Percentiles rank a stretch among this genome's conserved stretches.
Evolutionary conservation across 441 rosid genomes (phyloP).

Genomic region (Pelargonium cotyledonis): DNA sequence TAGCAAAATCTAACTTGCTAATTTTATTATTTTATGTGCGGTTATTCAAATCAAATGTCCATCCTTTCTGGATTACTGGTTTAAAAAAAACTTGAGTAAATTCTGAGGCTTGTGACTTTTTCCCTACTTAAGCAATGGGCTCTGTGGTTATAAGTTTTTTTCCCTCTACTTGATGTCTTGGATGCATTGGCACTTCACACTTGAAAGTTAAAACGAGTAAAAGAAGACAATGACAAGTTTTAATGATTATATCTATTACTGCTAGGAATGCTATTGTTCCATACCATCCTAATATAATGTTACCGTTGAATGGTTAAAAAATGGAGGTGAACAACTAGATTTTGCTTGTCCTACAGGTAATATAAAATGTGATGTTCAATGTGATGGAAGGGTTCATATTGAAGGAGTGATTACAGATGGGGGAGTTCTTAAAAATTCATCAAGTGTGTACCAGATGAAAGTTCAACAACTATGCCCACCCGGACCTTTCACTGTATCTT

Average conservation of each 20-base stretch:
- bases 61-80: neutral
- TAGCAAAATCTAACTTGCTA: too few species aligned
- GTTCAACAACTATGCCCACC: slow-evolving; percentile 51
- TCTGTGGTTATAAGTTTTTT: too few species aligned
- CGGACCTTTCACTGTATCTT: slow-evolving; percentile 59
- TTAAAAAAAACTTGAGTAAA: neutral
- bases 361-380: slow-evolving; percentile 44
- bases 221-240: neutral
- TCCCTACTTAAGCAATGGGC: neutral
- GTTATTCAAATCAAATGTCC: neutral
- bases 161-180: too few species aligned
- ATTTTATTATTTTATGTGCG: too few species aligned
- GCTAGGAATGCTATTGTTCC: neutral
- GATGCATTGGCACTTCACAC: too few species aligned
- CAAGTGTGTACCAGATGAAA: slow-evolving; percentile 36
- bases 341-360: slow-evolving; percentile 37
- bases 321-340: slow-evolving; percentile 7
- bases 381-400: slow-evolving; percentile 51
- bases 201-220: neutral
- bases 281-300: neutral
- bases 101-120: neutral
- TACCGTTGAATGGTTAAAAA: neutral
- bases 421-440: slow-evolving; percentile 28
- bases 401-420: slow-evolving; percentile 42
- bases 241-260: too few species aligned